Base-by-base conservation (phyloP, 2,329 filamentous ascomycete species). In the Onygenales sp. region DNA sequence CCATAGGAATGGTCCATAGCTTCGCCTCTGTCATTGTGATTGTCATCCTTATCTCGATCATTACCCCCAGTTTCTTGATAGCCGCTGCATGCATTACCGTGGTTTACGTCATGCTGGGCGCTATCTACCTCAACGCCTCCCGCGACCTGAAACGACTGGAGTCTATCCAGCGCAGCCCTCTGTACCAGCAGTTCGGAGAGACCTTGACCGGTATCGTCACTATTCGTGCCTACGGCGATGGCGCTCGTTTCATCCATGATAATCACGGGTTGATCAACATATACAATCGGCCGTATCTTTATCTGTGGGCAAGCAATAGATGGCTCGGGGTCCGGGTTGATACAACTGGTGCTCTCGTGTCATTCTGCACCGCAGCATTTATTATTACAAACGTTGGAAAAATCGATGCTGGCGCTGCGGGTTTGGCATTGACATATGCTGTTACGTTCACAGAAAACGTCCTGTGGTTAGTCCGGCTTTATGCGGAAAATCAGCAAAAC, bases 121-220 rank as follows among this genome's bases (percentile, higher is more conserved):
- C 83, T 42, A 89, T 97, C 65, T 98, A 98, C 69, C 81, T 98
- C 46, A 85, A 85, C 60, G 87, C 92, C 0, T 97, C 93, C n/a
- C 84, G 92, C 58, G 93, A 97, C 65, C 78, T 98, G 52, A 98
- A 98, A 76, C 84, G 93, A 48, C 76, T 98, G 6, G 94, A 98
- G 68, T 95, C 92, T 6, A 84, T 97, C 1, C 88, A 96, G 68
- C 82, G 92, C 65, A 97, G 91, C 68, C 93, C 93, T 1, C 76
- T 98, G 6, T 98, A 96, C 73, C 93, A 98, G 70, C 93, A 97
- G 61, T 98, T 98, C 61, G 92, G 93, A 58, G 93, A 98, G 74
- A 97, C 94, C 0, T 74, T 98, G 14, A 88, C 85, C 49, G 93
- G 93, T 32, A 93, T 98, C 69, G 94, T 92, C 2, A 98, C 93